These are phyloP conservation scores for Cutaneotrichosporon sp. DNA, from an alignment of 1,284 basidiomycete genomes.

Conservation along the genomic window DNA sequence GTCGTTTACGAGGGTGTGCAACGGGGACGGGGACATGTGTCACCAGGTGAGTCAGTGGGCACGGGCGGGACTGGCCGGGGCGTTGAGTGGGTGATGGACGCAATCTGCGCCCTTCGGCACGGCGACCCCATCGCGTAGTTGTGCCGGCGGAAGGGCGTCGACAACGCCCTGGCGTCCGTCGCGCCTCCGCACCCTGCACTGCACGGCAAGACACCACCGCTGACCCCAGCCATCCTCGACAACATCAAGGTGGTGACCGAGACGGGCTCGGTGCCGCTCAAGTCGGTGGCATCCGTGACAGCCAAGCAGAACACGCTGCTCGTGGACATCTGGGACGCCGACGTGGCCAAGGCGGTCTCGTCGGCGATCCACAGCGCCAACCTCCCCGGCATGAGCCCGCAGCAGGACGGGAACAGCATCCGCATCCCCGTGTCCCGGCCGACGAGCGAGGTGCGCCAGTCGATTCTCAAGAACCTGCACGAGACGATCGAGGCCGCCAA, in stretches of 20 bases:
- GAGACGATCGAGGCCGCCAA: conserved; percentile 49
- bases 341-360: conserved; percentile 48
- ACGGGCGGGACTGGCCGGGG: too few species aligned
- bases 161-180: too few species aligned
- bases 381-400: conserved; percentile 50
- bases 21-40: conserved; percentile 46
- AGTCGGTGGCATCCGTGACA: conserved; percentile 49
- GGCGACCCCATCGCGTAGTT: not conserved
- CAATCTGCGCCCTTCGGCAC: too few species aligned
- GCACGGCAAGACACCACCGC: too few species aligned
- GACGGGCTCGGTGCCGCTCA: conserved; percentile 36
- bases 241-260: conserved; percentile 43
- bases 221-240: conserved; percentile 46
- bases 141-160: too few species aligned
- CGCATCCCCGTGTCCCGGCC: conserved; percentile 49
- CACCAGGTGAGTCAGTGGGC: conserved; percentile 44
- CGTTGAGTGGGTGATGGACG: too few species aligned
- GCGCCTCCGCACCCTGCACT: too few species aligned
- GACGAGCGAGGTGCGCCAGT: conserved; percentile 42
- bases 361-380: conserved; percentile 51
- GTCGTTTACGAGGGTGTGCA: conserved; percentile 51
- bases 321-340: conserved; percentile 49
- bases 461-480: conserved; percentile 39
- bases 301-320: conserved; percentile 38
- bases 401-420: conserved; percentile 37